A percentile compares a stretch with the other conserved stretches of the same genome.
phyloP scores from a whole-genome alignment of 768 basidiomycete species.

The Lactifluus piperatus region DNA sequence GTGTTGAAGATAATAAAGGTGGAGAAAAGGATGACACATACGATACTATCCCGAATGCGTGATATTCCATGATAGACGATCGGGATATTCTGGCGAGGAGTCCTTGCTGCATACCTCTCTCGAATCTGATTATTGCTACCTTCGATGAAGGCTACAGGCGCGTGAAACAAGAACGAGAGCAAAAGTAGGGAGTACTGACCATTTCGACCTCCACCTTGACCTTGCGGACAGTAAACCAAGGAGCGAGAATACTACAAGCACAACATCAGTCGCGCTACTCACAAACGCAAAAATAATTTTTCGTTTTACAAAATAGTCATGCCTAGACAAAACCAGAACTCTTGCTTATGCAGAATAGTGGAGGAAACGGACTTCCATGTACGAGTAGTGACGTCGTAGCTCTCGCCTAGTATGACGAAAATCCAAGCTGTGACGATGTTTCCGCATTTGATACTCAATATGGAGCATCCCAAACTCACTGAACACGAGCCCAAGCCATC shows the following conservation, averaged over 20 bases:
- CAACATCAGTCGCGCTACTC: background rate
- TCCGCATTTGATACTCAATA: background rate
- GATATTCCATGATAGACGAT: constrained; percentile 69
- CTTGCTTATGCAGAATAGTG: constrained; percentile 55
- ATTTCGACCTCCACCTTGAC: constrained; percentile 69
- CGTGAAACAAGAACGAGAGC: background rate
- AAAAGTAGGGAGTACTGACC: constrained; percentile 32
- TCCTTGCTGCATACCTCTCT: constrained; percentile 80
- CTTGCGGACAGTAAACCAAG: constrained; percentile 69
- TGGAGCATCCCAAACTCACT: constrained; percentile 32
- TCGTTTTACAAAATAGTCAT: constrained; percentile 65
- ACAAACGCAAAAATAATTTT: background rate
- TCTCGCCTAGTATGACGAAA: constrained; percentile 59
- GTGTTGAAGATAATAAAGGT: constrained; percentile 14
- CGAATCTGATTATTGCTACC: constrained; percentile 70
- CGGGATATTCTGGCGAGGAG: constrained; percentile 67
- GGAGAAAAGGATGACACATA: constrained; percentile 27
- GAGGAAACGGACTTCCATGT: constrained; percentile 50
- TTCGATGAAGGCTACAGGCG: constrained; percentile 59
- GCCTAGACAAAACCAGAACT: constrained; percentile 67
- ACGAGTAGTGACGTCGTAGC: constrained; percentile 45
- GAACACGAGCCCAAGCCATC: constrained; percentile 50
- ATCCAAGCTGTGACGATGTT: constrained; percentile 37
- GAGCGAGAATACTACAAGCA: constrained; percentile 48
- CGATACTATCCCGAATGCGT: constrained; percentile 75